Evolutionary conservation across 2,329 filamentous ascomycete species (phyloP).

Genomic region (Septoria linicola): DNA sequence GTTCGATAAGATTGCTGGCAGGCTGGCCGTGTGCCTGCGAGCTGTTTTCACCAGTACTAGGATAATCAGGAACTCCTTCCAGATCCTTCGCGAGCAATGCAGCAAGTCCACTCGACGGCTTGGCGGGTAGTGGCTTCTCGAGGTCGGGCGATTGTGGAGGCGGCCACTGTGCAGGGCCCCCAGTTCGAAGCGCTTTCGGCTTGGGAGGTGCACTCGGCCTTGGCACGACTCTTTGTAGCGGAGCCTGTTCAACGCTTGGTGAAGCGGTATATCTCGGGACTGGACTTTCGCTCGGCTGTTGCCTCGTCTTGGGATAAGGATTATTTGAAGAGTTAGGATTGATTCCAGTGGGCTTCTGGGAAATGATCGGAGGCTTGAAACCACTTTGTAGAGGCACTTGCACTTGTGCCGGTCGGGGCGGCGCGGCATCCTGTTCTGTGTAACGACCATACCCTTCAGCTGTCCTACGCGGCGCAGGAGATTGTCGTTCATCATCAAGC

Average conservation of each 20-base stretch:
- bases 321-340: conserved; percentile 22
- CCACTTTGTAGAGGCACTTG: conserved; percentile 15
- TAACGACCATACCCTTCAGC: conserved; percentile 89
- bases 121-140: conserved; percentile 6
- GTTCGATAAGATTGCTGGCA: conserved; percentile 13
- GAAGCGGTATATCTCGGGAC: conserved; percentile 9
- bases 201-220: conserved; percentile 60
- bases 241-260: conserved; percentile 11
- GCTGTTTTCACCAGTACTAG: conserved; percentile 21
- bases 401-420: conserved; percentile 16
- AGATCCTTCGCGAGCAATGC: conserved; percentile 40
- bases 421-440: conserved; percentile 53
- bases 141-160: conserved; percentile 18
- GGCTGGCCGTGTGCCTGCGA: not conserved
- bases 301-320: conserved; percentile 30
- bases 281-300: conserved; percentile 15
- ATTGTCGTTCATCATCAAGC: conserved; percentile 68
- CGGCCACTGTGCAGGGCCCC: conserved; percentile 31
- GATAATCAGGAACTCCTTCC: conserved; percentile 40
- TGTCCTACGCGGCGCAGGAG: conserved; percentile 61
- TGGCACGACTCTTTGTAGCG: conserved; percentile 34
- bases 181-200: conserved; percentile 58
- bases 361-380: conserved; percentile 27
- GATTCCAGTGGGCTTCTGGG: conserved; percentile 28
- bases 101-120: conserved; percentile 33